These are phyloP conservation scores for Sclerospora graminicola DNA, from an alignment of 352 stramenopile species.

Conservation along the genomic window DNA sequence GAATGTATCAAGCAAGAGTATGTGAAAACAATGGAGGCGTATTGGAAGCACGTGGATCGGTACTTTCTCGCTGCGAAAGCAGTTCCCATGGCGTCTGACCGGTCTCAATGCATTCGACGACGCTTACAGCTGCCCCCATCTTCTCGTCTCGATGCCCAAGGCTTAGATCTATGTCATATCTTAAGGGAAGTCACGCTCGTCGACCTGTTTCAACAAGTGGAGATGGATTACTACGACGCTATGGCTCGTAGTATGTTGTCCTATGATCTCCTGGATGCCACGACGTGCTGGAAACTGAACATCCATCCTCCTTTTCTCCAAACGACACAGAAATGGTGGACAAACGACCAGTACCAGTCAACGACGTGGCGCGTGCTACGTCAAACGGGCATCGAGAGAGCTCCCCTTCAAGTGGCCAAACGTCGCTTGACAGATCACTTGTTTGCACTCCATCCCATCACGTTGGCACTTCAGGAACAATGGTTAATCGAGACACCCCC, in stretches of 20 bases:
- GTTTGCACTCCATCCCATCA: too few relatives aligned
- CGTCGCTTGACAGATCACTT: too few relatives aligned
- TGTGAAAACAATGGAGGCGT: conserved; percentile 72
- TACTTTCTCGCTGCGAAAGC: conserved; percentile 39
- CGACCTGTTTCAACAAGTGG: conserved; percentile 67
- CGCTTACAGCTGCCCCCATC: conserved; percentile 68
- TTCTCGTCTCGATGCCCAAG: neutral
- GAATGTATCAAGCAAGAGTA: too few relatives aligned
- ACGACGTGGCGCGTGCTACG: too few relatives aligned
- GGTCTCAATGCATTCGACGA: conserved; percentile 49
- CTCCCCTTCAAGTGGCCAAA: too few relatives aligned
- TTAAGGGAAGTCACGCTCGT: conserved; percentile 59
- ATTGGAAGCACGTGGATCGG: conserved; percentile 70
- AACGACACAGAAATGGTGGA: conserved; percentile 82
- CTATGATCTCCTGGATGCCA: conserved; percentile 81
- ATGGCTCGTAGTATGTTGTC: conserved; percentile 76
- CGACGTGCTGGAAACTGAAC: conserved; percentile 51
- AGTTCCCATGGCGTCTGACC: conserved; percentile 53
- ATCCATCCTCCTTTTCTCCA: conserved; percentile 76
- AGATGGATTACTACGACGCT: conserved; percentile 67
- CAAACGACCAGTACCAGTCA: too few relatives aligned
- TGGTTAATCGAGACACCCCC: too few relatives aligned
- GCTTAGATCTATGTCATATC: conserved; percentile 44
- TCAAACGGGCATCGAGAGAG: too few relatives aligned
- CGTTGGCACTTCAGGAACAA: too few relatives aligned